phyloP scores from a whole-genome alignment of 371 early-diverging fungal species.

The Mucor irregularis region DNA sequence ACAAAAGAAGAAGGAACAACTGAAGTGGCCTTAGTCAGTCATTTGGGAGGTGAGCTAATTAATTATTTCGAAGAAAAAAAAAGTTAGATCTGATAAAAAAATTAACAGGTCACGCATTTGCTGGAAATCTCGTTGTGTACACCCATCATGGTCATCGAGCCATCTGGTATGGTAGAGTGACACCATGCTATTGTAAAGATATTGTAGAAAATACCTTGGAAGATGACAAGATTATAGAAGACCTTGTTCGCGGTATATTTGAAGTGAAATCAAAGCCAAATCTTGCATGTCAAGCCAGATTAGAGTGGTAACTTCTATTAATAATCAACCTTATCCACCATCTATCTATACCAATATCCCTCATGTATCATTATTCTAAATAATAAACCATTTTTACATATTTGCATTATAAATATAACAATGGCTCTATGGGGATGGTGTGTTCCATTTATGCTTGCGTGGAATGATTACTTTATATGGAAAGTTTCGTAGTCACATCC shows the following conservation, averaged over 20 bases:
- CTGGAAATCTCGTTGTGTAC: slow-evolving; percentile 42
- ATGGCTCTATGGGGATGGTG: too few species aligned
- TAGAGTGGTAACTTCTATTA: slow-evolving; percentile 21
- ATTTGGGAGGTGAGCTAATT: slow-evolving; percentile 34
- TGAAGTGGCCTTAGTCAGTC: slow-evolving; percentile 34
- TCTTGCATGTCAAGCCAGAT: slow-evolving; percentile 3
- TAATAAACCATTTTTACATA: too few species aligned
- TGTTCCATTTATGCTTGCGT: too few species aligned
- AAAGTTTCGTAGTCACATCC: too few species aligned
- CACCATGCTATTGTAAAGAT: slow-evolving; percentile 40
- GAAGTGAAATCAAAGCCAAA: slow-evolving; percentile 25
- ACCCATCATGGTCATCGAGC: slow-evolving; percentile 37
- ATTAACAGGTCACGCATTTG: slow-evolving; percentile 37
- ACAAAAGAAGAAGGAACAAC: slow-evolving; percentile 1
- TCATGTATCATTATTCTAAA: too few species aligned
- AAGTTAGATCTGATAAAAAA: background rate
- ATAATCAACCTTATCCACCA: background rate
- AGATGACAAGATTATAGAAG: slow-evolving; percentile 33
- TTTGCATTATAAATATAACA: too few species aligned
- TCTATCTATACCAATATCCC: too few species aligned
- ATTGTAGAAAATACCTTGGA: slow-evolving; percentile 30
- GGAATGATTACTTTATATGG: too few species aligned
- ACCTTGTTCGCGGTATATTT: slow-evolving; percentile 37
- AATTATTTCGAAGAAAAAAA: background rate
- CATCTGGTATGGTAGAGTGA: slow-evolving; percentile 49